phyloP scores from a whole-genome alignment of 139 green algal genomes.

The Volvox africanus region DNA sequence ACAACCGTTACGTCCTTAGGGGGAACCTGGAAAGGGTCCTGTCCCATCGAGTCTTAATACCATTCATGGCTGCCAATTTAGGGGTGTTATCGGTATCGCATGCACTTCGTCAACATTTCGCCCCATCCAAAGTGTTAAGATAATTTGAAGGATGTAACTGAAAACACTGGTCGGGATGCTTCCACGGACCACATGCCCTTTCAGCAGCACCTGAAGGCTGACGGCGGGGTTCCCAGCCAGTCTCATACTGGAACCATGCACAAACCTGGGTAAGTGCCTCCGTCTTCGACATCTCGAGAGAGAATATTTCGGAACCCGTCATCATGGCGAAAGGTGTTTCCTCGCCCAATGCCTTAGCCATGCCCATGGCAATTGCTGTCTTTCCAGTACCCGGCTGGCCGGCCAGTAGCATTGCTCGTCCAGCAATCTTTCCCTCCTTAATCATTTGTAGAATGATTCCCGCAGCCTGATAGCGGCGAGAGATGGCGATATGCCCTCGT shows the following conservation, averaged over 20 bases:
- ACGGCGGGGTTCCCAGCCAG: not conserved
- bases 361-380: constrained; percentile 98
- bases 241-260: not conserved
- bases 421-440: constrained; percentile 95
- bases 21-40: no score
- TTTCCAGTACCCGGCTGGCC: constrained; percentile 97
- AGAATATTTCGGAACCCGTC: constrained; percentile 97
- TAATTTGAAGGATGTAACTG: no score
- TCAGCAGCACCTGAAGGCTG: no score
- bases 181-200: no score
- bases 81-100: no score
- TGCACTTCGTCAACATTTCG: no score
- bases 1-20: no score
- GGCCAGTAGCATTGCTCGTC: constrained; percentile 93
- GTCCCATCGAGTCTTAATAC: no score
- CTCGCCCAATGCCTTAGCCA: constrained; percentile 96
- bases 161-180: no score
- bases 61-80: no score
- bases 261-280: constrained; percentile 96
- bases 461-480: constrained; percentile 75
- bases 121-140: no score
- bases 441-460: constrained; percentile 98
- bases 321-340: constrained; percentile 99
- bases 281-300: constrained; percentile 98
- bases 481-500: not conserved